Percentiles rank a stretch among this genome's conserved stretches.
These are phyloP conservation scores for Pulveroboletus ravenelii DNA, from an alignment of 768 basidiomycete species.

Conservation along the genomic window DNA sequence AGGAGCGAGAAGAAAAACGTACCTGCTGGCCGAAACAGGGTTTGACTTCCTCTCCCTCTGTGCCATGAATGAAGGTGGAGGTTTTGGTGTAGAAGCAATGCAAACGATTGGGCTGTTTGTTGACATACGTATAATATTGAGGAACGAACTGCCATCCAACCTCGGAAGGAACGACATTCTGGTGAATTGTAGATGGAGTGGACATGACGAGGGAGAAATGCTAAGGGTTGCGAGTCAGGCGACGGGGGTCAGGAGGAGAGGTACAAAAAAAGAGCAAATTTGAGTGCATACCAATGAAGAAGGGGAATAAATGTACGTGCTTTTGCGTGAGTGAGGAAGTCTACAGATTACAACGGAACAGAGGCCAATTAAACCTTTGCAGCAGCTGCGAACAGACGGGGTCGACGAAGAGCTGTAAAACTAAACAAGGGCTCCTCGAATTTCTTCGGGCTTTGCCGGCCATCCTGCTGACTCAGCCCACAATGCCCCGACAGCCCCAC, in stretches of 20 bases:
- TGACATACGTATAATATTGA: constrained; percentile 98
- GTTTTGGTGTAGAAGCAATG: constrained; percentile 99
- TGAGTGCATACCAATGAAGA: constrained; percentile 23
- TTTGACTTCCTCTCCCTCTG: constrained; percentile 90
- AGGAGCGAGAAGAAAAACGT: constrained; percentile 22
- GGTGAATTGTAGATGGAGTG: constrained; percentile 43
- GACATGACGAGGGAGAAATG: constrained; percentile 36
- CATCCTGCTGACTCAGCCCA: constrained; percentile 28
- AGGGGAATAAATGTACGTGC: constrained; percentile 33
- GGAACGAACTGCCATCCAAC: constrained; percentile 99
- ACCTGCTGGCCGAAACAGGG: constrained; percentile 94
- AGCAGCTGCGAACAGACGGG: constrained; percentile 23
- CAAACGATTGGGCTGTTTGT: constrained; percentile 93
- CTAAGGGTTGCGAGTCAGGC: constrained; percentile 9
- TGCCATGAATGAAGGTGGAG: constrained; percentile 95
- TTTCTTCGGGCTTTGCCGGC: constrained; percentile 32
- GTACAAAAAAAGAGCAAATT: background rate
- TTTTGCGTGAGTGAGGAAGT: constrained; percentile 33
- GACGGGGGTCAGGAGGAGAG: constrained; percentile 1
- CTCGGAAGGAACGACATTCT: constrained; percentile 81
- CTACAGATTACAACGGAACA: constrained; percentile 33
- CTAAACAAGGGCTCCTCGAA: constrained; percentile 11
- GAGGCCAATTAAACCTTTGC: constrained; percentile 26
- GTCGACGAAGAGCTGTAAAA: constrained; percentile 22
- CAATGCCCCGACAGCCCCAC: no score